Percentiles rank a stretch among this genome's conserved stretches.
phyloP scores from a whole-genome alignment of 345 rosid species.

The Salix udensis region DNA sequence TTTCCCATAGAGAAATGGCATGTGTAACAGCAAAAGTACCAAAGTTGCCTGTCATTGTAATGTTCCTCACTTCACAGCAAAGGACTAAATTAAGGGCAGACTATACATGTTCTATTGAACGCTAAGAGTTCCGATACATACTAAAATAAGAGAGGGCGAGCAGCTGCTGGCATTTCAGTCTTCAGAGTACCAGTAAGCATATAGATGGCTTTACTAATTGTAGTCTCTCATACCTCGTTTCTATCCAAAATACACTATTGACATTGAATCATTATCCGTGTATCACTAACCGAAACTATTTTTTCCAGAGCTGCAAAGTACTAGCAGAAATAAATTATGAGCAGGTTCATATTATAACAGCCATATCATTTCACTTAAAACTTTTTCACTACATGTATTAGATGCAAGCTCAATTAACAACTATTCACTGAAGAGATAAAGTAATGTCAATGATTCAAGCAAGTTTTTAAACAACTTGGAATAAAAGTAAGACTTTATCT shows the following conservation, averaged over 20 bases:
- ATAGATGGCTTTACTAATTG: not conserved
- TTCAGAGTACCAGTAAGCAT: not conserved
- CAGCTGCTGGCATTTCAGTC: not conserved
- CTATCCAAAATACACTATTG: not conserved
- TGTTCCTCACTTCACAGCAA: not conserved
- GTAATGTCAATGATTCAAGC: not conserved
- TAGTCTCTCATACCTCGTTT: not conserved
- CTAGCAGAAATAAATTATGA: not conserved
- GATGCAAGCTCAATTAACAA: not conserved
- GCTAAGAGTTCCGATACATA: not conserved
- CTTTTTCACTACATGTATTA: not conserved
- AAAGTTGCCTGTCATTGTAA: not conserved
- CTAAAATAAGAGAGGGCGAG: not conserved
- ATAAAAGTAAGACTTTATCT: not conserved
- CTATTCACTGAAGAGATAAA: not conserved
- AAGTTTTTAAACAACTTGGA: not conserved
- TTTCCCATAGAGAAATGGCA: not conserved
- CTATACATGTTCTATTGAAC: not conserved
- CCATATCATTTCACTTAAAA: not conserved
- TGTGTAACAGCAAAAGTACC: not conserved
- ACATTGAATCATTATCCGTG: not conserved
- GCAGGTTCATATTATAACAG: not conserved
- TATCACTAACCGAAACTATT: not conserved
- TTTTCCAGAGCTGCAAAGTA: not conserved
- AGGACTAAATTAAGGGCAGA: not conserved